Evolutionary conservation across 2,329 filamentous ascomycete species (phyloP).

Genomic region (Penicillium sp.): DNA sequence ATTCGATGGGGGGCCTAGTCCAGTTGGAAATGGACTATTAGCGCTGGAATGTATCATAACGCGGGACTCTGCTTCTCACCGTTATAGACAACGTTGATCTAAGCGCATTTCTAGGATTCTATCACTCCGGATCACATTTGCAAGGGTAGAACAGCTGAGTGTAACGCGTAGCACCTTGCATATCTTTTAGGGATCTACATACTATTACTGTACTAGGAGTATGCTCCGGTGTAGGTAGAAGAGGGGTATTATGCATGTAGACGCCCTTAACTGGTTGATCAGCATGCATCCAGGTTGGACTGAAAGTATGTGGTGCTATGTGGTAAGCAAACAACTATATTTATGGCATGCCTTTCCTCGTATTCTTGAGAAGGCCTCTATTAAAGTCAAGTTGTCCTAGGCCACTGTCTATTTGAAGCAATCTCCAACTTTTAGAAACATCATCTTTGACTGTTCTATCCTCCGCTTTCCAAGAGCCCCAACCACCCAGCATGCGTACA

Average conservation of each 20-base stretch:
- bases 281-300: not conserved
- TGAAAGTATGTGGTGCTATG: not conserved
- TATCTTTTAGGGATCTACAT: not conserved
- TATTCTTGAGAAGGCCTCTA: not conserved
- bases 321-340: not conserved
- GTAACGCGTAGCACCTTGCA: not conserved
- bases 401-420: not conserved
- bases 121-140: not conserved
- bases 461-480: not conserved
- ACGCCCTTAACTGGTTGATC: not conserved
- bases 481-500: not conserved
- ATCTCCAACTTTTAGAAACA: not conserved
- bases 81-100: not conserved
- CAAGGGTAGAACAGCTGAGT: not conserved
- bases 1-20: not conserved
- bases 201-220: not conserved
- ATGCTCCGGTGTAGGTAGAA: too few species aligned
- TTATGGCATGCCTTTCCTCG: not conserved
- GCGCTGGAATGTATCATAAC: not conserved
- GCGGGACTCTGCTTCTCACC: not conserved
- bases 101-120: not conserved
- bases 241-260: not conserved
- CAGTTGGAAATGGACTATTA: not conserved
- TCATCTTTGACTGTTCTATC: not conserved
- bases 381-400: not conserved